Percentiles rank a stretch among this genome's conserved stretches.
Conservation (phyloP, 768 basidiomycete species). For the Trametes maxima region DNA sequence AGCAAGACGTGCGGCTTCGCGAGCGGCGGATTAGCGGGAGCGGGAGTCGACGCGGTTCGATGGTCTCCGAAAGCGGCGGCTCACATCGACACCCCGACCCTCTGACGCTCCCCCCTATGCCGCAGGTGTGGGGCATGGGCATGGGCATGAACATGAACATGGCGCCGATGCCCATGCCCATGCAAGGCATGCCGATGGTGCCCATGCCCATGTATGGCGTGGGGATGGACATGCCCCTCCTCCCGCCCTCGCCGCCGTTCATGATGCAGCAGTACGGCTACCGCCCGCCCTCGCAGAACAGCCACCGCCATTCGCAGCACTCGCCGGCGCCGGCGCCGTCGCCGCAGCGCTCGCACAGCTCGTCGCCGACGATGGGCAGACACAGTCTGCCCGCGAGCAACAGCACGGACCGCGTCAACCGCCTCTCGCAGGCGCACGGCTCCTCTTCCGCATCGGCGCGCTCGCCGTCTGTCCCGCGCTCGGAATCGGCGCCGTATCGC, state of each 20-base stretch:
- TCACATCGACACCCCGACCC: conserved; percentile 4
- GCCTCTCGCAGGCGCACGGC: conserved; percentile 14
- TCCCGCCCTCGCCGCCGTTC: conserved; percentile 75
- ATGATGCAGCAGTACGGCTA: conserved; percentile 63
- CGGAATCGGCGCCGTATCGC: conserved; percentile 12
- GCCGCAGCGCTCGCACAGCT: conserved; percentile 34
- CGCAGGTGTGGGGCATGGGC: conserved; percentile 23
- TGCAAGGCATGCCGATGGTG: conserved; percentile 52
- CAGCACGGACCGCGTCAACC: conserved; percentile 24
- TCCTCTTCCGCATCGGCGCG: not conserved
- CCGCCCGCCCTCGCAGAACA: conserved; percentile 39
- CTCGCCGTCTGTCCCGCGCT: conserved; percentile 14
- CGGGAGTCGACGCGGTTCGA: conserved; percentile 31
- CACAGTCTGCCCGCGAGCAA: conserved; percentile 11
- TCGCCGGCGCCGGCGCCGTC: not conserved
- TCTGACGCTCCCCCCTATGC: conserved; percentile 11
- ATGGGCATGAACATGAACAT: conserved; percentile 29
- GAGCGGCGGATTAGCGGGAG: conserved; percentile 38
- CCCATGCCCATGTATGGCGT: conserved; percentile 39
- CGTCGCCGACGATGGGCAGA: conserved; percentile 27
- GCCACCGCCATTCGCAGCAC: conserved; percentile 2
- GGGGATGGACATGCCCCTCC: conserved; percentile 68
- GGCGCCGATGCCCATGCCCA: conserved; percentile 35
- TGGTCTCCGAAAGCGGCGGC: conserved; percentile 26
- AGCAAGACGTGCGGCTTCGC: conserved; percentile 31